A percentile compares a stretch with the other conserved stretches of the same genome.
phyloP scores from a whole-genome alignment of 1,139 yeast genomes.

The Magnusiomyces magnusii region DNA sequence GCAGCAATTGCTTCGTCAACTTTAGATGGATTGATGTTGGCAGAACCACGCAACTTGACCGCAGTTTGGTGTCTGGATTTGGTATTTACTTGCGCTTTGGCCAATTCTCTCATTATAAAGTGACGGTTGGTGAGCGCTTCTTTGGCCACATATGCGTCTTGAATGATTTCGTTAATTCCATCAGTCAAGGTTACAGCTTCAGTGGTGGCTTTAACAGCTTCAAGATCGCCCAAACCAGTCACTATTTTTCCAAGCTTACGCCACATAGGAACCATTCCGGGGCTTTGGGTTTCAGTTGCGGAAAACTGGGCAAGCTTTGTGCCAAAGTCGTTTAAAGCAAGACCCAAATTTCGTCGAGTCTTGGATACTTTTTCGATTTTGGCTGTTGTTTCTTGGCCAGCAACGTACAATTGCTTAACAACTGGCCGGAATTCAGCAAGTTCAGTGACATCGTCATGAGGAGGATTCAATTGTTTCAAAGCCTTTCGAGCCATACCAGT shows the following conservation, averaged over 20 bases:
- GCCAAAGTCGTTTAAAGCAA: constrained; percentile 60
- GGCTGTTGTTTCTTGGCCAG: constrained; percentile 48
- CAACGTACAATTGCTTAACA: constrained; percentile 67
- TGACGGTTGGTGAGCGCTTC: constrained; percentile 92
- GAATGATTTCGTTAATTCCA: constrained; percentile 53
- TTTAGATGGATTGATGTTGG: constrained; percentile 75
- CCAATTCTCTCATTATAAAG: constrained; percentile 78
- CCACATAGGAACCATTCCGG: constrained; percentile 81
- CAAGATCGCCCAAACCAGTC: constrained; percentile 66
- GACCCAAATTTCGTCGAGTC: constrained; percentile 48
- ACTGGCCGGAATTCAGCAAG: constrained; percentile 81
- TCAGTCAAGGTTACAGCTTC: constrained; percentile 76
- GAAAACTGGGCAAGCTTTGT: constrained; percentile 44
- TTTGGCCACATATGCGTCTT: constrained; percentile 80
- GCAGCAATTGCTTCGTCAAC: constrained; percentile 85
- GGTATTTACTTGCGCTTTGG: constrained; percentile 70
- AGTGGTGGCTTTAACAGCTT: constrained; percentile 62
- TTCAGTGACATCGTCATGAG: constrained; percentile 77
- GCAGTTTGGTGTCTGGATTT: constrained; percentile 66
- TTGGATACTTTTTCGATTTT: constrained; percentile 50
- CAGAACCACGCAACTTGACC: constrained; percentile 61
- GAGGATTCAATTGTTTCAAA: constrained; percentile 83
- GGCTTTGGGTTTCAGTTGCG: constrained; percentile 45
- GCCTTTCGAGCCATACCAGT: constrained; percentile 85
- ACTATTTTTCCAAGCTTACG: constrained; percentile 63